phyloP scores from a whole-genome alignment of 2,329 filamentous ascomycete species.

The Trichothecium sympodiale region DNA sequence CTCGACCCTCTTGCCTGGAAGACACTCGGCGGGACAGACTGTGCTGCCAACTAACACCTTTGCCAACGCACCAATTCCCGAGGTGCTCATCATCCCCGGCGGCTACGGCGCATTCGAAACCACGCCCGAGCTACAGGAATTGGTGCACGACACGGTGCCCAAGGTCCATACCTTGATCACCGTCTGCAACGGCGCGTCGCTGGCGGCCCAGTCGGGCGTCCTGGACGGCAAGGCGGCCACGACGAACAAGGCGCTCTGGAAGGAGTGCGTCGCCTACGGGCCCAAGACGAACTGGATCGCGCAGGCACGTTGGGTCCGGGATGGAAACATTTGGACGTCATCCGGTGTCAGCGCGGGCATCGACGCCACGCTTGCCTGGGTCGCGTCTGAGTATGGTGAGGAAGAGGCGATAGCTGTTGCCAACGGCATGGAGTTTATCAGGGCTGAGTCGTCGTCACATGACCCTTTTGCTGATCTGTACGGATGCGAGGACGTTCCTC shows the following conservation, averaged over 20 bases:
- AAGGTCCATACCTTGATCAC: conserved; percentile 41
- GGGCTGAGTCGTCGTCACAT: conserved; percentile 3
- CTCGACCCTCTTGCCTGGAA: conserved; percentile 19
- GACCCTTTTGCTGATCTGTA: conserved; percentile 6
- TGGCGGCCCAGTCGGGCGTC: conserved; percentile 45
- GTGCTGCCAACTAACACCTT: conserved; percentile 26
- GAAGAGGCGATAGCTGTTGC: conserved; percentile 13
- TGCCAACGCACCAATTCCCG: conserved; percentile 18
- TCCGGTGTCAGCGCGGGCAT: conserved; percentile 50
- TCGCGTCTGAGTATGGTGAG: conserved; percentile 40
- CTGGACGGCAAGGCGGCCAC: conserved; percentile 50
- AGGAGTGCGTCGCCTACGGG: conserved; percentile 29
- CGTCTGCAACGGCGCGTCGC: conserved; percentile 51
- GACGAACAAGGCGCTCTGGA: conserved; percentile 50
- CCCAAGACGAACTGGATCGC: conserved; percentile 40
- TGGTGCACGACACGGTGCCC: conserved; percentile 32
- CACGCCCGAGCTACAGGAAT: conserved; percentile 9
- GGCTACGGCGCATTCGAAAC: conserved; percentile 25
- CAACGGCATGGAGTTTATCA: conserved; percentile 6
- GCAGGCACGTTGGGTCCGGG: conserved; percentile 44
- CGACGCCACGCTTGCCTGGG: conserved; percentile 47
- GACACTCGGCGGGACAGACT: conserved; percentile 18
- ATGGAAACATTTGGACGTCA: conserved; percentile 47
- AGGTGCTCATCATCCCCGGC: conserved; percentile 27
- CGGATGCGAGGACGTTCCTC: background rate